Percentiles rank a stretch among this genome's conserved stretches.
These are phyloP conservation scores for Mucor plumbeus DNA, from an alignment of 371 early-diverging fungal genomes.

Conservation along the genomic window DNA sequence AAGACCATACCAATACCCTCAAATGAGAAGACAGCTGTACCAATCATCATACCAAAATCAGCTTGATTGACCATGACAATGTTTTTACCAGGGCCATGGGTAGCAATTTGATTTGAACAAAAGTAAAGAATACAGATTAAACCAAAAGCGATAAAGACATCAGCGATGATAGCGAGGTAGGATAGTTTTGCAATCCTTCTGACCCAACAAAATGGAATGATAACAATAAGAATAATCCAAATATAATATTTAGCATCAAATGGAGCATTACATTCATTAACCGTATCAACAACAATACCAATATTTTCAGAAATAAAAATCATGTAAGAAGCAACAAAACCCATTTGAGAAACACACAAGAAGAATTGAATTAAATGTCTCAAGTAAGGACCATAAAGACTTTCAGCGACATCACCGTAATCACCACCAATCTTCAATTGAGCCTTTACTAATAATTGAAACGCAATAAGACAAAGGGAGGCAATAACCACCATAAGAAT, in stretches of 20 bases:
- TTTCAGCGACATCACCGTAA: slow-evolving; percentile 79
- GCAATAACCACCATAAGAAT: slow-evolving; percentile 40
- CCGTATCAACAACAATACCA: slow-evolving; percentile 63
- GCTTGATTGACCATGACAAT: slow-evolving; percentile 50
- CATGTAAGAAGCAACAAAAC: slow-evolving; percentile 81
- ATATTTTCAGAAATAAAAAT: slow-evolving; percentile 86
- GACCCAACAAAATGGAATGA: slow-evolving; percentile 81
- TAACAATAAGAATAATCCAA: slow-evolving; percentile 66
- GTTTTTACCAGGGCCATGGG: slow-evolving; percentile 58
- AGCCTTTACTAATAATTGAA: slow-evolving; percentile 35
- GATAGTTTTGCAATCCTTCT: slow-evolving; percentile 79
- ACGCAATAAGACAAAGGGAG: slow-evolving; percentile 33
- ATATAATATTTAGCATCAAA: slow-evolving; percentile 66
- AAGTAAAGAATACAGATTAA: slow-evolving; percentile 72
- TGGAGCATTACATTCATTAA: slow-evolving; percentile 60
- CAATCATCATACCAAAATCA: slow-evolving; percentile 71
- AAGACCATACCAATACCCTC: slow-evolving; percentile 73
- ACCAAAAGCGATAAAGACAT: slow-evolving; percentile 79
- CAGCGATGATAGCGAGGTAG: slow-evolving; percentile 74
- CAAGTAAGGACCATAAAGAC: slow-evolving; percentile 71
- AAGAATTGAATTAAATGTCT: slow-evolving; percentile 67
- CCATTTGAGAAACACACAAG: slow-evolving; percentile 78
- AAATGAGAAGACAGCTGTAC: slow-evolving; percentile 85
- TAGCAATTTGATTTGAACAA: slow-evolving; percentile 58
- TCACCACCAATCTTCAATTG: slow-evolving; percentile 62